Evolutionary conservation across 176 grass and related monocot genomes (phyloP).

Genomic region (Avena insularis): DNA sequence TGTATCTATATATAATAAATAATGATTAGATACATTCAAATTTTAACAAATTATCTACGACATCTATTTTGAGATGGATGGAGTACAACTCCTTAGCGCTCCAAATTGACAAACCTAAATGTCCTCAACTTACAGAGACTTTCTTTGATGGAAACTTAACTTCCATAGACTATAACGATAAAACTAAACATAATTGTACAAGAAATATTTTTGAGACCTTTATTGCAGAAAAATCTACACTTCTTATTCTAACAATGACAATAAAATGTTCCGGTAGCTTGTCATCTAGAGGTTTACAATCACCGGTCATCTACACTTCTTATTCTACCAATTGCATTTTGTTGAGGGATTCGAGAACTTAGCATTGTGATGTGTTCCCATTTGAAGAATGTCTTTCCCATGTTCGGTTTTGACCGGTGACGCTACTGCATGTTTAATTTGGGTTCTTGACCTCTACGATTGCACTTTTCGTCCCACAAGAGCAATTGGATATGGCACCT

Average conservation of each 20-base stretch:
- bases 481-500: background rate
- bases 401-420: background rate
- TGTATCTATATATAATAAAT: too few species aligned
- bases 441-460: background rate
- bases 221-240: background rate
- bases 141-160: background rate
- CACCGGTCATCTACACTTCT: background rate
- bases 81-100: too few species aligned
- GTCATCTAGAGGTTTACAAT: constrained; percentile 29
- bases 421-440: background rate
- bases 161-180: background rate
- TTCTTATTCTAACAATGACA: background rate
- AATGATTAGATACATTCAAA: too few species aligned
- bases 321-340: background rate
- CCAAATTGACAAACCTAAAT: background rate
- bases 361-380: background rate
- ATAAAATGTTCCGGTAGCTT: background rate
- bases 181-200: background rate
- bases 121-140: background rate
- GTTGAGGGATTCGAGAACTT: background rate
- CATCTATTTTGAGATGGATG: too few species aligned
- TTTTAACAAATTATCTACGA: too few species aligned
- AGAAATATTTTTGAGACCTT: background rate
- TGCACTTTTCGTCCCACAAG: background rate
- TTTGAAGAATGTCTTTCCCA: background rate